Evolutionary conservation across 768 basidiomycete species (phyloP).

Genomic region (Naganishia onofrii): DNA sequence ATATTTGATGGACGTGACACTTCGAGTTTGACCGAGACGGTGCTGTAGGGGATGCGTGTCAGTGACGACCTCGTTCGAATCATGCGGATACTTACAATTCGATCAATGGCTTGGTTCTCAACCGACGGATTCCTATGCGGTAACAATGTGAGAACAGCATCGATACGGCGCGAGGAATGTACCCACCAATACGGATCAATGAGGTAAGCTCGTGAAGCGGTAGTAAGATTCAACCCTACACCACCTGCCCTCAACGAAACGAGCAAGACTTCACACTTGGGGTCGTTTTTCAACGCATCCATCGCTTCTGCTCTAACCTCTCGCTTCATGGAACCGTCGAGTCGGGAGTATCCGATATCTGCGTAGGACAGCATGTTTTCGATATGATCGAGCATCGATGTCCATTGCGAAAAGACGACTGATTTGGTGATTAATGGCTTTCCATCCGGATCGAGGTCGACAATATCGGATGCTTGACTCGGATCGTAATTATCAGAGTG

Average conservation of each 20-base stretch:
- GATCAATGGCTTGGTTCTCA: conserved; percentile 96
- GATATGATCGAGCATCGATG: conserved; percentile 70
- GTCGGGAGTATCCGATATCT: conserved; percentile 79
- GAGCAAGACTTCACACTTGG: conserved; percentile 83
- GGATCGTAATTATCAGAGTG: conserved; percentile 84
- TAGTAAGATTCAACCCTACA: conserved; percentile 91
- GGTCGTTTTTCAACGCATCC: conserved; percentile 87
- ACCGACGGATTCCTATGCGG: conserved; percentile 82
- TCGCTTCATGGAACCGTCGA: conserved; percentile 97
- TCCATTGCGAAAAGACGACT: conserved; percentile 96
- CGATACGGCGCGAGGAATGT: conserved; percentile 36
- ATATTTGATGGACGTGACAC: conserved; percentile 85
- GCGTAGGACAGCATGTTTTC: conserved; percentile 82
- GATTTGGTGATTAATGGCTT: conserved; percentile 76
- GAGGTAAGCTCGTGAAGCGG: conserved; percentile 87
- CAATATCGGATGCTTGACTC: conserved; percentile 54
- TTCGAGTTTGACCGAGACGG: conserved; percentile 87
- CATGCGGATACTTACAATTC: conserved; percentile 66
- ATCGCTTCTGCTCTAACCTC: conserved; percentile 88
- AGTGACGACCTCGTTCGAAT: not conserved
- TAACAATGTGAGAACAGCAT: conserved; percentile 21
- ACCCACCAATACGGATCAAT: conserved; percentile 94
- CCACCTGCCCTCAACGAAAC: conserved; percentile 97
- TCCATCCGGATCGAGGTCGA: conserved; percentile 73
- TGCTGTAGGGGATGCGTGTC: conserved; percentile 59